Percentiles rank a stretch among this genome's conserved stretches.
Evolutionary conservation across 2,329 filamentous ascomycete genomes (phyloP).

Genomic region (Penicillium capsulatum): DNA sequence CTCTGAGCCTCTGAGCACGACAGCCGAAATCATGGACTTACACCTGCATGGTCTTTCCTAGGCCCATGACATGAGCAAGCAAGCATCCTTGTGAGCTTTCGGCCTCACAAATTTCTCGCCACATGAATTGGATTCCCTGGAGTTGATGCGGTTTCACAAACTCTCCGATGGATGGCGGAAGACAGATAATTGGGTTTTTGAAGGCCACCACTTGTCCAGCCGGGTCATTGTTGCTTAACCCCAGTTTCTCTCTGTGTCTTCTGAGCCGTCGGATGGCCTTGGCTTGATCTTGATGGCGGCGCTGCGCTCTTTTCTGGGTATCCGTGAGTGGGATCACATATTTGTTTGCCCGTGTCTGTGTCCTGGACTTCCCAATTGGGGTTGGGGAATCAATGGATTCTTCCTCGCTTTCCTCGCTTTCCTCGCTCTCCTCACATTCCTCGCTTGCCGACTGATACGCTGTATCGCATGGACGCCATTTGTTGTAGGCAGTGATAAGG

Average conservation of each 20-base stretch:
- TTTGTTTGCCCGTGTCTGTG: slow-evolving; percentile 34
- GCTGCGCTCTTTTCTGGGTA: slow-evolving; percentile 54
- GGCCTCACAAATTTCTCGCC: slow-evolving; percentile 71
- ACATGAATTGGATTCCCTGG: slow-evolving; percentile 78
- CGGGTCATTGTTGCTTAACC: slow-evolving; percentile 39
- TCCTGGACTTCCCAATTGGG: too few species aligned
- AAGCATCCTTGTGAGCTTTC: slow-evolving; percentile 67
- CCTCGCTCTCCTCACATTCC: too few species aligned
- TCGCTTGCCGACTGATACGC: too few species aligned
- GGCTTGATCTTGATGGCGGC: slow-evolving; percentile 54
- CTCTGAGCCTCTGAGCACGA: too few species aligned
- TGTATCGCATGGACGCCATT: slow-evolving; percentile 14
- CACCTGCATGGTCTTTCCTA: slow-evolving; percentile 90
- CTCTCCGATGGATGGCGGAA: slow-evolving; percentile 60
- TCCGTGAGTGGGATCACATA: slow-evolving; percentile 47
- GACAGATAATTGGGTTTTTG: slow-evolving; percentile 44
- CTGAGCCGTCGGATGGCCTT: slow-evolving; percentile 43
- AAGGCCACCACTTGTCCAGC: slow-evolving; percentile 46
- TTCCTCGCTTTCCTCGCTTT: too few species aligned
- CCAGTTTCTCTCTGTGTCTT: slow-evolving; percentile 29
- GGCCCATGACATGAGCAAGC: slow-evolving; percentile 83
- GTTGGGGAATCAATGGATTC: too few species aligned
- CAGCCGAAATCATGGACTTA: slow-evolving; percentile 37
- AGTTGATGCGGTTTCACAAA: slow-evolving; percentile 77
- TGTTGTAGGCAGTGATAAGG: slow-evolving; percentile 18